phyloP scores from a whole-genome alignment of 352 stramenopile species.

The Phytophthora sp. region DNA sequence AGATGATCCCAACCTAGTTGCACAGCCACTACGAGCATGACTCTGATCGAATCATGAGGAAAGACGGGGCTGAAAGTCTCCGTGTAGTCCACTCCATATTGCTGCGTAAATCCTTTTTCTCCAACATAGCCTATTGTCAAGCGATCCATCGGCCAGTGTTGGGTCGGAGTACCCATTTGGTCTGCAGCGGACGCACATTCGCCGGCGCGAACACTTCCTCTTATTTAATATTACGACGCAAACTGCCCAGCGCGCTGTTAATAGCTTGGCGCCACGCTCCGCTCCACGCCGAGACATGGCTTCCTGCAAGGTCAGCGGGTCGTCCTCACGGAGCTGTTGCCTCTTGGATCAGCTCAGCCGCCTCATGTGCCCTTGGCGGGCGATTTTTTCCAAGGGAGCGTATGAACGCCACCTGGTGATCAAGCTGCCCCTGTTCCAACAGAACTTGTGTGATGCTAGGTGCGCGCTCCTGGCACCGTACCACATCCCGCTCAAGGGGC shows the following conservation, averaged over 20 bases:
- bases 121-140: constrained; percentile 38
- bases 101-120: constrained; percentile 32
- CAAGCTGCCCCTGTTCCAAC: no score
- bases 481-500: no score
- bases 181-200: not conserved
- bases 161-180: constrained; percentile 1
- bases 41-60: constrained; percentile 14
- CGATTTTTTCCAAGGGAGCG: no score
- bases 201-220: not conserved
- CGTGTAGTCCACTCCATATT: constrained; percentile 37
- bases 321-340: no score
- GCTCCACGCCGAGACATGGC: constrained; percentile 3
- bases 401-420: no score
- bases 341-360: no score
- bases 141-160: constrained; percentile 23
- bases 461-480: no score
- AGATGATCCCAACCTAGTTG: not conserved
- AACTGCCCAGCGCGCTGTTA: constrained; percentile 22
- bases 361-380: no score
- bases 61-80: constrained; percentile 40
- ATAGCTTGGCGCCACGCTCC: constrained; percentile 16
- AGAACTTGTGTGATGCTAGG: no score
- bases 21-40: constrained; percentile 17
- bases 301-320: constrained; percentile 11
- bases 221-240: constrained; percentile 17